phyloP scores from a whole-genome alignment of 2,329 filamentous ascomycete genomes.

The Bipolaris victoriae region DNA sequence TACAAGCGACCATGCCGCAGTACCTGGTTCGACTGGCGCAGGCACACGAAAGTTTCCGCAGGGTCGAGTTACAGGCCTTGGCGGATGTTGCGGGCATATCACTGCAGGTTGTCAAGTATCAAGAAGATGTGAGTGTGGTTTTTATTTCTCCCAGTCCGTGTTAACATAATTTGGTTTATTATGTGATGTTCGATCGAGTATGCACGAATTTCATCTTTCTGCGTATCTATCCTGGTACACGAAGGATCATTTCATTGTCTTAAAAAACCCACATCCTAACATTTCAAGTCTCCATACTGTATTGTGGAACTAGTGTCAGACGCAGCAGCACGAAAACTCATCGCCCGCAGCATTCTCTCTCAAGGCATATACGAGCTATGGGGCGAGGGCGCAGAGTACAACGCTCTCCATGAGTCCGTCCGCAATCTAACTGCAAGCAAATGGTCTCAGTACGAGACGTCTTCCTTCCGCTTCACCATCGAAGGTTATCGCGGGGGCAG shows the following conservation, averaged over 20 bases:
- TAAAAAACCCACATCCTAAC: slow-evolving; percentile 13
- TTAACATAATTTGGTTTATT: not conserved
- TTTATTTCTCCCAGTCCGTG: not conserved
- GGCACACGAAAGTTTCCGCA: slow-evolving; percentile 86
- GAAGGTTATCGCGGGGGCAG: slow-evolving; percentile 83
- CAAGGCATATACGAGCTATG: slow-evolving; percentile 89
- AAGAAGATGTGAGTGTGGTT: slow-evolving; percentile 66
- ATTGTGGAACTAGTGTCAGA: slow-evolving; percentile 71
- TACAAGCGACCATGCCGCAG: slow-evolving; percentile 56
- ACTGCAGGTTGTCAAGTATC: slow-evolving; percentile 77
- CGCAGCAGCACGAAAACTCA: slow-evolving; percentile 68
- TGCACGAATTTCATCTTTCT: not conserved
- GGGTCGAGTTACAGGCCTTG: slow-evolving; percentile 81
- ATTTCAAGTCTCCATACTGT: slow-evolving; percentile 81
- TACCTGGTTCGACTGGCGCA: slow-evolving; percentile 91
- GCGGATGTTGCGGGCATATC: slow-evolving; percentile 71
- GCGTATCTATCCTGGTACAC: not conserved
- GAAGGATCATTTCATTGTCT: not conserved
- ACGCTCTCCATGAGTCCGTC: slow-evolving; percentile 71
- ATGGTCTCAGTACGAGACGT: slow-evolving; percentile 69
- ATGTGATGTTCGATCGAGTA: not conserved
- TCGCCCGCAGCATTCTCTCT: slow-evolving; percentile 78
- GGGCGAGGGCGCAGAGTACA: slow-evolving; percentile 73
- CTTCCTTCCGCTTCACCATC: slow-evolving; percentile 82
- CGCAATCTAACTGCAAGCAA: slow-evolving; percentile 63